Evolutionary conservation across 257 asterid genomes (phyloP), one percentile per base, ranked within the genome.

Genomic region (Oldenlandia corymbosa): DNA sequence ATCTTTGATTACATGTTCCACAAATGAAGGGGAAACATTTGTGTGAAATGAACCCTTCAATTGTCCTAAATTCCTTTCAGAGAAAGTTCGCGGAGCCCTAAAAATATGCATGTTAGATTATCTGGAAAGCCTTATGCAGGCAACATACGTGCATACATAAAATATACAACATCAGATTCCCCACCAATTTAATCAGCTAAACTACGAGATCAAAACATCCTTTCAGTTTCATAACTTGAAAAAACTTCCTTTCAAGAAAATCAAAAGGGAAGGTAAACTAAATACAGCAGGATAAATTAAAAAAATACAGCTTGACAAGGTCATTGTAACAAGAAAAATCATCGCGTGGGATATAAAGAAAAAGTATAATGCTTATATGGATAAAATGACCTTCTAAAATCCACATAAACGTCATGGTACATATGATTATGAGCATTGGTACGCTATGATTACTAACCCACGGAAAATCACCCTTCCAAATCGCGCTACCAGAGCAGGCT

Each of bases 391-490:
- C 6, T 18, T 55, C 17, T 12, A 12, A n/a, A n/a, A 18, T 27
- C 47, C 14, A 54, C 17, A 43, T 24, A n/a, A 51, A 34, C 56
- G 14, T 24, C 27, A 50, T 27, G 17, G 14, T 4, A 23, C 12
- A 31, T 54, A 24, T 9, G 9, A 41, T 54, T 32, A 47, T 46
- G 36, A 60, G 45, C 21, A 7, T 54, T 16, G 13, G 28, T 61
- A 62, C 34, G n/a, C 46, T 39, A 55, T 21, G 28, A 34, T 10
- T 67, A 81, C 87, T 70, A 66, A 84, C 85, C 83, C 75, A 49
- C 68, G 69, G 72, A 83, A 78, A 4, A 78, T 71, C 57, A 76
- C 50, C 65, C 58, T 66, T 57, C 90, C 90, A 16, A 83, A 42
- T 9, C 81, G 78, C 26, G 70, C 77, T 56, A 78, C 77, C 26